A percentile compares a stretch with the other conserved stretches of the same genome.
Evolutionary conservation across 371 early-diverging fungal species (phyloP).

Genomic region (Fennellomyces sp.): DNA sequence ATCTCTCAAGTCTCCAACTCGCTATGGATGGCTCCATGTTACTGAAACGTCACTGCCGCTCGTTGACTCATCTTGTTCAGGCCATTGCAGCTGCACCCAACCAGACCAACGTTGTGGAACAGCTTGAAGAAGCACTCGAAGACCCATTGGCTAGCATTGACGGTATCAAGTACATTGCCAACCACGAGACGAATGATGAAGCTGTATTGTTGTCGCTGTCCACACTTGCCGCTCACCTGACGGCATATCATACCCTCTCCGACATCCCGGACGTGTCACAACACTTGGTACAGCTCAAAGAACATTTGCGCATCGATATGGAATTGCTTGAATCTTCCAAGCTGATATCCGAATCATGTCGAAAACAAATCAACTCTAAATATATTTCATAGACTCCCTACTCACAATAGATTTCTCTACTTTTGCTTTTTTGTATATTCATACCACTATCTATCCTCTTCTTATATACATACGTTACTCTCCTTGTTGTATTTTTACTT

Average conservation of each 20-base stretch:
- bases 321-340: neutral
- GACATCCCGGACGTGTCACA: neutral
- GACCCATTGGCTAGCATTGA: slow-evolving; percentile 23
- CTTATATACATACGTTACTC: neutral
- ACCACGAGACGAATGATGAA: slow-evolving; percentile 20
- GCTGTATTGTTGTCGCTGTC: slow-evolving; percentile 31
- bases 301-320: neutral
- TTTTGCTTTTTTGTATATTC: neutral
- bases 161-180: slow-evolving; percentile 21
- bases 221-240: slow-evolving; percentile 28
- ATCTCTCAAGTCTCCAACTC: neutral
- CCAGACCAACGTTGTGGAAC: slow-evolving; percentile 10
- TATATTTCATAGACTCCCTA: neutral
- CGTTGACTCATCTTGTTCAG: slow-evolving; percentile 22
- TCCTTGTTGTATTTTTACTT: neutral
- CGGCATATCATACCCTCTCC: slow-evolving; percentile 1
- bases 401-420: neutral
- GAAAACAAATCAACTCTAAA: neutral
- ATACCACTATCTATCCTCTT: neutral
- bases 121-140: slow-evolving; percentile 21
- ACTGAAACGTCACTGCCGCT: slow-evolving; percentile 24
- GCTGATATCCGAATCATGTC: neutral
- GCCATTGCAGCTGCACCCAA: slow-evolving; percentile 9
- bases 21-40: slow-evolving; percentile 14
- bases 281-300: neutral